Conservation (phyloP, 2,329 filamentous ascomycete species). For the Aspergillus nomiae region DNA sequence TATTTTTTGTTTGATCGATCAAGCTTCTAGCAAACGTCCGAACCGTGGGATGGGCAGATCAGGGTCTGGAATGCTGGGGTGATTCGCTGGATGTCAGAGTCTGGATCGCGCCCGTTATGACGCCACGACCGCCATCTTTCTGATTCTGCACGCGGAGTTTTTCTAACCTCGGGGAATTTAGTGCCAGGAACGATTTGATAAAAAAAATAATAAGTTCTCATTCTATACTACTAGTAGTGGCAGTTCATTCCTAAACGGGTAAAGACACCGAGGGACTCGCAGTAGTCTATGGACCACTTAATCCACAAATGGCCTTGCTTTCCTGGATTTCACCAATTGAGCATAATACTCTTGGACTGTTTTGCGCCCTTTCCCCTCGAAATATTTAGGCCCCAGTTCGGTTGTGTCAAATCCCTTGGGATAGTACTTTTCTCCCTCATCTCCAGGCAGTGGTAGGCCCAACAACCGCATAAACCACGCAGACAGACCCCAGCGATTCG, state of each 20-base stretch:
- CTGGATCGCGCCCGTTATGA: slow-evolving; percentile 7
- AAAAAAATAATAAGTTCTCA: too few relatives aligned
- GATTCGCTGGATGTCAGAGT: not conserved
- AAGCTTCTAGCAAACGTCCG: not conserved
- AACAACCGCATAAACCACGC: slow-evolving; percentile 52
- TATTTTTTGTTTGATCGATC: not conserved
- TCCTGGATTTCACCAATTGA: slow-evolving; percentile 43
- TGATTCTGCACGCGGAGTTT: not conserved
- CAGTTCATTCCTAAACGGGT: not conserved
- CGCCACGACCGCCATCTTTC: not conserved
- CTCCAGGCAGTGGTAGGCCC: slow-evolving; percentile 51
- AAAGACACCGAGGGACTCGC: not conserved
- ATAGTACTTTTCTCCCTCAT: slow-evolving; percentile 49
- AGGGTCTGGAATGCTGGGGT: not conserved
- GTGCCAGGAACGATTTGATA: not conserved
- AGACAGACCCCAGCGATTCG: slow-evolving; percentile 63
- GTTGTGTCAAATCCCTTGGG: slow-evolving; percentile 53
- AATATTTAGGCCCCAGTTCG: slow-evolving; percentile 63
- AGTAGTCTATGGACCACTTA: not conserved
- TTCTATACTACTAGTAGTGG: too few relatives aligned
- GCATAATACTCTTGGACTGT: slow-evolving; percentile 34
- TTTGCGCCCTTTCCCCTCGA: slow-evolving; percentile 52
- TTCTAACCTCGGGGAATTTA: not conserved
- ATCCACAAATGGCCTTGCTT: slow-evolving; percentile 5
- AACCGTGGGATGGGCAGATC: not conserved